These are phyloP conservation scores for Epichloe glyceriae DNA, from an alignment of 2,329 filamentous ascomycete genomes.

Conservation along the genomic window DNA sequence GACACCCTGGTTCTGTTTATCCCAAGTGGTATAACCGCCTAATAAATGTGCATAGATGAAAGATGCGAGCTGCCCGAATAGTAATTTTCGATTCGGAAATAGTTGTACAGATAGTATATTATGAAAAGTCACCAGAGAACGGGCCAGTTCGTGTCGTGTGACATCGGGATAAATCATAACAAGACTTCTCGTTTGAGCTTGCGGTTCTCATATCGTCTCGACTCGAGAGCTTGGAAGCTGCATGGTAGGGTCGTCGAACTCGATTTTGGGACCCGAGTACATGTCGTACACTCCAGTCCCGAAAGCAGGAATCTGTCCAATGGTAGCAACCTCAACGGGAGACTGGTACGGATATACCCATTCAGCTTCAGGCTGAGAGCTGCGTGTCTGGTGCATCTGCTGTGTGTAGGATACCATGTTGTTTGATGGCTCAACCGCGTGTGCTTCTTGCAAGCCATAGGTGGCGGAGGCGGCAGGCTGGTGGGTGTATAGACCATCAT, in stretches of 20 bases:
- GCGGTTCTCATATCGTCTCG: conserved; percentile 28
- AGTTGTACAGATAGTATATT: conserved; percentile 2
- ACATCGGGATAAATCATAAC: background rate
- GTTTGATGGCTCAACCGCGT: conserved; percentile 32
- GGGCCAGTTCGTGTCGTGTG: background rate
- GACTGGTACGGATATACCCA: conserved; percentile 47
- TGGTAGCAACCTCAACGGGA: conserved; percentile 42
- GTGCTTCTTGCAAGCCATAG: conserved; percentile 34
- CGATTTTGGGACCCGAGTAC: conserved; percentile 39
- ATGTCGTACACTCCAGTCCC: conserved; percentile 37
- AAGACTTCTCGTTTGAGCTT: background rate
- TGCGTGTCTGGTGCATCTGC: conserved; percentile 26
- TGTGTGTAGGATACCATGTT: conserved; percentile 31
- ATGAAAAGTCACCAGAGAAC: background rate
- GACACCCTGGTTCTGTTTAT: conserved; percentile 15
- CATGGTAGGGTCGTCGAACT: conserved; percentile 44
- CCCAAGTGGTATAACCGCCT: conserved; percentile 19
- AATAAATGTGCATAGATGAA: conserved; percentile 1
- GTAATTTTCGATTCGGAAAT: background rate
- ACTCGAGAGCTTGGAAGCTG: conserved; percentile 47
- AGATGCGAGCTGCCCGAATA: conserved; percentile 2
- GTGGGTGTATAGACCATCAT: conserved; percentile 45
- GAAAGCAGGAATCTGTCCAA: conserved; percentile 38
- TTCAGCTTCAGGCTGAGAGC: conserved; percentile 30
- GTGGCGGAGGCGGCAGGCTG: conserved; percentile 33